phyloP scores from a whole-genome alignment of 805 yeast genomes.

The Spathaspora girioi region DNA sequence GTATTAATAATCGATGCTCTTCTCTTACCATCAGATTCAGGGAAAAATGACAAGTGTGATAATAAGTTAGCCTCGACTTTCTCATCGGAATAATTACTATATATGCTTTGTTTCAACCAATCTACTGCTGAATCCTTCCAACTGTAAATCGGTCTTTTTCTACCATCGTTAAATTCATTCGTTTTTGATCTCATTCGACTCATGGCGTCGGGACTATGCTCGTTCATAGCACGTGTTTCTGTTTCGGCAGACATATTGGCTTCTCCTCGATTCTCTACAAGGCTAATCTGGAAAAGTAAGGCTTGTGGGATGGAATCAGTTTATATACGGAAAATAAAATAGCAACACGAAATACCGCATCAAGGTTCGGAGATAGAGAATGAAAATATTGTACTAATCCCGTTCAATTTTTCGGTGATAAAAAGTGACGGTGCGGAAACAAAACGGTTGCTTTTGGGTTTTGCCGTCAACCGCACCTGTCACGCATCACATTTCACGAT shows the following conservation, averaged over 20 bases:
- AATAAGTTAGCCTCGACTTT: slow-evolving; percentile 42
- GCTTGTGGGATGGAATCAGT: background rate
- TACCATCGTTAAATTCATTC: slow-evolving; percentile 18
- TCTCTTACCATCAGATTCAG: slow-evolving; percentile 48
- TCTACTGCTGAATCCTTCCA: slow-evolving; percentile 21
- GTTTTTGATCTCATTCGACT: slow-evolving; percentile 4
- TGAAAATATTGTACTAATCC: no score
- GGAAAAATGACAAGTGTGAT: slow-evolving; percentile 56
- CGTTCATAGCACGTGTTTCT: background rate
- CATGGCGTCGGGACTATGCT: background rate
- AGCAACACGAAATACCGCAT: background rate
- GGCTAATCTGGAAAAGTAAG: background rate
- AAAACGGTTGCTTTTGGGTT: no score
- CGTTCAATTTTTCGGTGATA: background rate
- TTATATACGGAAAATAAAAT: background rate
- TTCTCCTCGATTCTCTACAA: background rate
- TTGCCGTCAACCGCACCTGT: background rate
- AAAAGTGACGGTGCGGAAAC: background rate
- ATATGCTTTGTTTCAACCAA: slow-evolving; percentile 27
- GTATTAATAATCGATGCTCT: slow-evolving; percentile 49
- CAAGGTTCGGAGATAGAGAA: background rate
- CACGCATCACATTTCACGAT: background rate
- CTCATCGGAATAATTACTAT: slow-evolving; percentile 17
- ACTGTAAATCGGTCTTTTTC: slow-evolving; percentile 12
- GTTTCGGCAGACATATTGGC: background rate